Evolutionary conservation across 345 rosid species (phyloP).

Genomic region (Salix brachista): DNA sequence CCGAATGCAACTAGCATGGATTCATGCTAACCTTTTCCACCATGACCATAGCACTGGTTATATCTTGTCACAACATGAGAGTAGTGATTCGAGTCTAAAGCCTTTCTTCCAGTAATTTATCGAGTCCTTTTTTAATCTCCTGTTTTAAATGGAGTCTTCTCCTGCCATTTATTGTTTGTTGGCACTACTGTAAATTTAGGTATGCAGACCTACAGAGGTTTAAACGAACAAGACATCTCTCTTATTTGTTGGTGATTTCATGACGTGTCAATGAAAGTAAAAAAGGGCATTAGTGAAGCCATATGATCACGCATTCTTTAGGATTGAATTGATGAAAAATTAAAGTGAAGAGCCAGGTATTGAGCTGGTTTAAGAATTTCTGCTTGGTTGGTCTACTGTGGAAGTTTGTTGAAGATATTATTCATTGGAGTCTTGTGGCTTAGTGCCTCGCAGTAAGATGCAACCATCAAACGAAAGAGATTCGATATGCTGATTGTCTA

Average conservation of each 20-base stretch:
- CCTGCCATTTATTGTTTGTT: not conserved
- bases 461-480: not conserved
- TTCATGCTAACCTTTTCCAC: not conserved
- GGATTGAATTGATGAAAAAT: not conserved
- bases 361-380: not conserved
- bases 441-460: not conserved
- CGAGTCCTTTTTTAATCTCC: not conserved
- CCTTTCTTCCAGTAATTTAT: not conserved
- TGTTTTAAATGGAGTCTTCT: not conserved
- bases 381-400: too few species aligned
- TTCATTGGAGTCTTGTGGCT: not conserved
- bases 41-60: not conserved
- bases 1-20: not conserved
- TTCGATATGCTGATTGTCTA: not conserved
- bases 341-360: not conserved
- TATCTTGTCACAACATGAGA: not conserved
- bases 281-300: not conserved
- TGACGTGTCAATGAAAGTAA: not conserved
- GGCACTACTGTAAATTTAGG: not conserved
- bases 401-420: not conserved
- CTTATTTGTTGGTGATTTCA: not conserved
- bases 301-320: not conserved
- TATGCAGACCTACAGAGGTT: not conserved
- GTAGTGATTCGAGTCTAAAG: not conserved
- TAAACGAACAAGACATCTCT: not conserved